A percentile compares a stretch with the other conserved stretches of the same genome.
phyloP scores from a whole-genome alignment of 2,329 filamentous ascomycete species.

The Pseudocercospora ulei region DNA sequence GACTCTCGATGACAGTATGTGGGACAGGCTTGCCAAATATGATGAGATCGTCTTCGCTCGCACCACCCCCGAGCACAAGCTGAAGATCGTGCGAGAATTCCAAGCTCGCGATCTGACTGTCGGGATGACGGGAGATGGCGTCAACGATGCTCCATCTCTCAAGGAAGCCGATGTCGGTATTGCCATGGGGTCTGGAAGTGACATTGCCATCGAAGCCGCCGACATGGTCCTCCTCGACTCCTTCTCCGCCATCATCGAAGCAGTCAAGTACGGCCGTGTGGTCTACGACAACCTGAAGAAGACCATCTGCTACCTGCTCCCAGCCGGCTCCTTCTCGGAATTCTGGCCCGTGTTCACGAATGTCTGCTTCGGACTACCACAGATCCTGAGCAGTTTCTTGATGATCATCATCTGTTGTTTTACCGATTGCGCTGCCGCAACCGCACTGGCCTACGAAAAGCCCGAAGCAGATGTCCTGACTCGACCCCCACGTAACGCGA shows the following conservation, averaged over 20 bases:
- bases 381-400: slow-evolving; percentile 62
- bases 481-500: slow-evolving; percentile 57
- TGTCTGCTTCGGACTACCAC: slow-evolving; percentile 61
- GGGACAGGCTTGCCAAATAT: slow-evolving; percentile 56
- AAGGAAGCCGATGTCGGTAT: slow-evolving; percentile 52
- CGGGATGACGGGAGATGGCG: slow-evolving; percentile 45
- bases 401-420: slow-evolving; percentile 57
- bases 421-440: slow-evolving; percentile 65
- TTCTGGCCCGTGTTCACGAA: slow-evolving; percentile 68
- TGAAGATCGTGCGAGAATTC: slow-evolving; percentile 67
- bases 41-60: slow-evolving; percentile 66
- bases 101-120: slow-evolving; percentile 52
- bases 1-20: slow-evolving; percentile 56
- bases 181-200: slow-evolving; percentile 49
- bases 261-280: slow-evolving; percentile 60
- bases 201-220: slow-evolving; percentile 53
- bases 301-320: slow-evolving; percentile 62
- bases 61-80: slow-evolving; percentile 69
- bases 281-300: slow-evolving; percentile 77
- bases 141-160: slow-evolving; percentile 47
- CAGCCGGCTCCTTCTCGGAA: slow-evolving; percentile 64
- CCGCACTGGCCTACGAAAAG: slow-evolving; percentile 63
- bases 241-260: slow-evolving; percentile 62
- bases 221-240: slow-evolving; percentile 58
- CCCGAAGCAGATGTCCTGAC: slow-evolving; percentile 66